Percentiles rank a stretch among this genome's conserved stretches.
phyloP scores from a whole-genome alignment of 306 rosid genomes.

The Ammopiptanthus mongolicus region DNA sequence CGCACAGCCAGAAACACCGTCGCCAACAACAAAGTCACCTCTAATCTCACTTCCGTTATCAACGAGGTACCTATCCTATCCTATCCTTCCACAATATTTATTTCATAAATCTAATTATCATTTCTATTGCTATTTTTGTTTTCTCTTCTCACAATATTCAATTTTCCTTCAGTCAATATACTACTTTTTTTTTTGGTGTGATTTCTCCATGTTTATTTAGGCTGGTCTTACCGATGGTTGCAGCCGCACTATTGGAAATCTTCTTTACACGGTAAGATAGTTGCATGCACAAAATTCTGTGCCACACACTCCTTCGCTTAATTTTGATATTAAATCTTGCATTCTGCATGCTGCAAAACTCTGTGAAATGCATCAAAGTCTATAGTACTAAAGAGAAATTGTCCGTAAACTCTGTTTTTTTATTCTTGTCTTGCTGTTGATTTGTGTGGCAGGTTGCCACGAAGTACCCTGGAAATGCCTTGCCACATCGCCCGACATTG shows the following conservation, averaged over 20 bases:
- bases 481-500: constrained; percentile 67
- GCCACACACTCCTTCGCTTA: not conserved
- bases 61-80: constrained; percentile 68
- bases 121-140: constrained; percentile 7
- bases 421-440: not conserved
- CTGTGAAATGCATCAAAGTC: not conserved
- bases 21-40: constrained; percentile 80
- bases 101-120: not conserved
- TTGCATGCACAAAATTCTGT: not conserved
- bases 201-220: constrained; percentile 28
- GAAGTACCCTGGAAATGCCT: constrained; percentile 76
- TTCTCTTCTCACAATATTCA: not conserved
- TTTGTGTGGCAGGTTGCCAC: constrained; percentile 74
- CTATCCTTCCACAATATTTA: not conserved
- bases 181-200: not conserved
- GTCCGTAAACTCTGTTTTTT: not conserved
- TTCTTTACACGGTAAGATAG: constrained; percentile 63
- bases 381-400: not conserved
- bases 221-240: constrained; percentile 78
- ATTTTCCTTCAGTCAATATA: not conserved
- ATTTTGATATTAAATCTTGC: not conserved
- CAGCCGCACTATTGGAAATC: constrained; percentile 68
- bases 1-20: constrained; percentile 85
- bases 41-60: constrained; percentile 77
- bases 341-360: not conserved